phyloP scores from a whole-genome alignment of 805 yeast species.

The Zygoascus tannicola region DNA sequence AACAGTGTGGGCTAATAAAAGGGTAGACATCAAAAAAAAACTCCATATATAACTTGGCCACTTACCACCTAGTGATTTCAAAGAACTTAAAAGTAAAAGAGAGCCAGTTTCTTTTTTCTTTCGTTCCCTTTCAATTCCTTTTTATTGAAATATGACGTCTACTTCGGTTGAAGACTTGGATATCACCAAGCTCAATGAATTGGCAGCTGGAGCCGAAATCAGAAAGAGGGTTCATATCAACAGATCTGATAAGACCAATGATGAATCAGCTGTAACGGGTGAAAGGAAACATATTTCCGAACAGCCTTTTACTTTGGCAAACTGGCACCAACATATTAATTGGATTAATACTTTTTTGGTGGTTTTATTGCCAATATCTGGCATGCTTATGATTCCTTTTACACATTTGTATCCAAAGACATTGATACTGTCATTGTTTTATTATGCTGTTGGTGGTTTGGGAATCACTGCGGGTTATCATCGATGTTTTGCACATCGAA shows the following conservation, averaged over 20 bases:
- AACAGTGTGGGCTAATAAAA: too few species aligned
- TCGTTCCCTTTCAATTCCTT: too few species aligned
- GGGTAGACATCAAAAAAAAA: too few species aligned
- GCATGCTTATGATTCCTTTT: conserved; percentile 34
- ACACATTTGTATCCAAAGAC: conserved; percentile 45
- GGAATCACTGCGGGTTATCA: conserved; percentile 81
- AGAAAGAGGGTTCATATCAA: conserved; percentile 24
- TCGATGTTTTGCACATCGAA: conserved; percentile 59
- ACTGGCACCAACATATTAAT: conserved; percentile 65
- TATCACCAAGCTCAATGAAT: conserved; percentile 23
- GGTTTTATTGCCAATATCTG: conserved; percentile 45
- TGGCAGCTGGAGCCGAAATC: conserved; percentile 26
- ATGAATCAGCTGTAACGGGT: conserved; percentile 2
- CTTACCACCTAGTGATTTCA: too few species aligned
- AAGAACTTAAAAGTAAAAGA: too few species aligned
- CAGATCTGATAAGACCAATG: conserved; percentile 13
- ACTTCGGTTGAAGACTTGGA: conserved; percentile 16
- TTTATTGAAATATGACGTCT: conserved; percentile 7
- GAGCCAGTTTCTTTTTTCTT: too few species aligned
- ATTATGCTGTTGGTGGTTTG: conserved; percentile 55
- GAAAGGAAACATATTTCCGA: conserved; percentile 40
- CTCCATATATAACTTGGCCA: too few species aligned
- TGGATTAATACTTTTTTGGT: conserved; percentile 61
- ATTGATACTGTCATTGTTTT: conserved; percentile 40
- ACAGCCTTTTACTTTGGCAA: conserved; percentile 62